phyloP scores from a whole-genome alignment of 2,329 filamentous ascomycete species.

The Monilinia polystroma region DNA sequence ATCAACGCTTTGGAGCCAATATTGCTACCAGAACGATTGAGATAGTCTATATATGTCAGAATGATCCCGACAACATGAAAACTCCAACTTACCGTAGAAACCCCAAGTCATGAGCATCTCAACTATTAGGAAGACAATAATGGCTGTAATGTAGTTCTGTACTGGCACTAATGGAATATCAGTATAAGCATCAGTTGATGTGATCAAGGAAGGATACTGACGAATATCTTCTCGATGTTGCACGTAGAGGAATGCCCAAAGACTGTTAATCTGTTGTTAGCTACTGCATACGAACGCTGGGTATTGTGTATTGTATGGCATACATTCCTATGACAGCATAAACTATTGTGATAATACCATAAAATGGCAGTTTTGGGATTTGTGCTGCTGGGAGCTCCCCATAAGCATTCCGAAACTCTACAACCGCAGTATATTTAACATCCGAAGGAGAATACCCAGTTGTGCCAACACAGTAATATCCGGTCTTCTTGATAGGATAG shows the following conservation, averaged over 20 bases:
- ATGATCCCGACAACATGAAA: not conserved
- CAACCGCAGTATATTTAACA: conserved; percentile 70
- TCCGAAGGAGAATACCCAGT: conserved; percentile 62
- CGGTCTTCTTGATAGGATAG: conserved; percentile 84
- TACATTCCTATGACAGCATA: conserved; percentile 82
- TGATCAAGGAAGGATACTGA: conserved; percentile 44
- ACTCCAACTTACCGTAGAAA: conserved; percentile 69
- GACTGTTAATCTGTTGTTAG: conserved; percentile 46
- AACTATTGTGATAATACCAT: conserved; percentile 88
- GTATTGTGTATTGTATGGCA: conserved; percentile 36
- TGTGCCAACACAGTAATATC: conserved; percentile 92
- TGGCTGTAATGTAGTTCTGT: conserved; percentile 98
- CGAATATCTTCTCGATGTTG: conserved; percentile 90
- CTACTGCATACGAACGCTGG: conserved; percentile 17
- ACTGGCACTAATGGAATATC: conserved; percentile 70
- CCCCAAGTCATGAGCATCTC: conserved; percentile 99
- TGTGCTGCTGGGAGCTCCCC: conserved; percentile 93
- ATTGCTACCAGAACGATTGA: conserved; percentile 87
- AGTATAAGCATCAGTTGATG: conserved; percentile 17
- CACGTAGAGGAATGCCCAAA: conserved; percentile 94
- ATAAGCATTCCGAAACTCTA: conserved; percentile 94
- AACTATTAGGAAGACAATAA: conserved; percentile 86
- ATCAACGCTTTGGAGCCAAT: conserved; percentile 80
- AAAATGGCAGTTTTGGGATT: conserved; percentile 96
- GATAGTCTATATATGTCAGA: conserved; percentile 66